phyloP scores from a whole-genome alignment of 2,329 filamentous ascomycete genomes.

The Raffaelea ambrosiae region DNA sequence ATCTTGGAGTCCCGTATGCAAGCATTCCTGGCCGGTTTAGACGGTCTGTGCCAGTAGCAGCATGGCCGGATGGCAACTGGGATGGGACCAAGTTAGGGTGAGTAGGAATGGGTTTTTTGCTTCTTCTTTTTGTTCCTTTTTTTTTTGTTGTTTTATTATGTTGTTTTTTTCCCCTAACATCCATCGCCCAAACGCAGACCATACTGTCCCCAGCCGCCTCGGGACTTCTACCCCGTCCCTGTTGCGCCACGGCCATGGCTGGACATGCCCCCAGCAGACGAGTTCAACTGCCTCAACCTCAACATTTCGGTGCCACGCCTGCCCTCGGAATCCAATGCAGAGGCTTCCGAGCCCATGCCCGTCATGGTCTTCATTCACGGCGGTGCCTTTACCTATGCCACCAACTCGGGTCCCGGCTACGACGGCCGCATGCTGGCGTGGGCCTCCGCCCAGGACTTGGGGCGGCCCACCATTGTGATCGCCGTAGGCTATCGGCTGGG shows the following conservation, averaged over 20 bases:
- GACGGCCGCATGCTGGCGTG: slow-evolving; percentile 7
- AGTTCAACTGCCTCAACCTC: slow-evolving; percentile 10
- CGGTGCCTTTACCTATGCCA: slow-evolving; percentile 7
- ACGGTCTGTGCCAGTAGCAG: not conserved
- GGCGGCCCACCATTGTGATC: slow-evolving; percentile 15
- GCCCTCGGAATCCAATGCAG: not conserved
- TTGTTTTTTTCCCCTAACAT: not conserved
- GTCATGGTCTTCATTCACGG: slow-evolving; percentile 11
- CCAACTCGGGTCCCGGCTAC: slow-evolving; percentile 4
- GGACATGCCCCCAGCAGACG: not conserved
- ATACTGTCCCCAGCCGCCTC: slow-evolving; percentile 7
- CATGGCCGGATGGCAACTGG: slow-evolving; percentile 1
- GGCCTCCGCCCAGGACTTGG: not conserved
- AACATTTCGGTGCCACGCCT: slow-evolving; percentile 8
- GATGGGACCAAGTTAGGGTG: slow-evolving; percentile 10
- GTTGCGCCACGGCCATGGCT: slow-evolving; percentile 6
- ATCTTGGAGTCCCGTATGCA: slow-evolving; percentile 9
- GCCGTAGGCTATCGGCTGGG: slow-evolving; percentile 25
- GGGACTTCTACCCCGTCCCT: slow-evolving; percentile 10
- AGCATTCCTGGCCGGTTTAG: slow-evolving; percentile 7
- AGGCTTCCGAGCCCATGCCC: not conserved
- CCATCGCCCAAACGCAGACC: not conserved
- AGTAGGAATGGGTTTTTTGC: too few species aligned
- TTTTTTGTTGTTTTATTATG: not conserved
- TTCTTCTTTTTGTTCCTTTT: not conserved